Evolutionary conservation across 768 basidiomycete species (phyloP).

Genomic region (Coprinopsis cinerea): DNA sequence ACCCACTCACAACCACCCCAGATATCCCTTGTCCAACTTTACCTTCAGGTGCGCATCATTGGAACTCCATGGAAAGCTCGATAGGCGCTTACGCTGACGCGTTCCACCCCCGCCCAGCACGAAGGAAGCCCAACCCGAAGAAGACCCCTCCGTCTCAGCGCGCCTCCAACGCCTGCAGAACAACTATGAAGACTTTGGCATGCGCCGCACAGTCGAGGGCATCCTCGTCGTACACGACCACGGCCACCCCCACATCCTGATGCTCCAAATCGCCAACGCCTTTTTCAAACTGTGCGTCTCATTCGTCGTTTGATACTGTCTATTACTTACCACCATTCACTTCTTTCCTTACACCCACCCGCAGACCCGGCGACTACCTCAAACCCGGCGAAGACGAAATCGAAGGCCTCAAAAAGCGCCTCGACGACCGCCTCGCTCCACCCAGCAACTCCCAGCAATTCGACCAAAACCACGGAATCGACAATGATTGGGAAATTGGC

Average conservation of each 20-base stretch:
- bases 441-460: conserved; percentile 65
- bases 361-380: conserved; percentile 95
- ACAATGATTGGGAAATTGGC: conserved; percentile 93
- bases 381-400: conserved; percentile 94
- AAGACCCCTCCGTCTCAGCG: conserved; percentile 93
- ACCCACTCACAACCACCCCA: too few relatives aligned
- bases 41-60: conserved; percentile 64
- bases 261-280: conserved; percentile 97
- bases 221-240: conserved; percentile 92
- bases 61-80: not conserved
- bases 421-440: conserved; percentile 87
- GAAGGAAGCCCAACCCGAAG: conserved; percentile 95
- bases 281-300: conserved; percentile 91
- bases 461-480: conserved; percentile 67
- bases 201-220: conserved; percentile 92
- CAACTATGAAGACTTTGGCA: conserved; percentile 96
- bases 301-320: conserved; percentile 1
- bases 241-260: conserved; percentile 94
- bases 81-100: not conserved
- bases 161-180: conserved; percentile 91
- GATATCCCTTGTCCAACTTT: conserved; percentile 86
- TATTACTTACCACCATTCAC: too few relatives aligned
- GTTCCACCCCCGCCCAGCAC: conserved; percentile 43
- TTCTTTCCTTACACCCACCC: conserved; percentile 2
- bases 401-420: conserved; percentile 80